Percentiles rank a stretch among this genome's conserved stretches.
Evolutionary conservation across 768 basidiomycete species (phyloP).

Genomic region (Russula ochroleuca): DNA sequence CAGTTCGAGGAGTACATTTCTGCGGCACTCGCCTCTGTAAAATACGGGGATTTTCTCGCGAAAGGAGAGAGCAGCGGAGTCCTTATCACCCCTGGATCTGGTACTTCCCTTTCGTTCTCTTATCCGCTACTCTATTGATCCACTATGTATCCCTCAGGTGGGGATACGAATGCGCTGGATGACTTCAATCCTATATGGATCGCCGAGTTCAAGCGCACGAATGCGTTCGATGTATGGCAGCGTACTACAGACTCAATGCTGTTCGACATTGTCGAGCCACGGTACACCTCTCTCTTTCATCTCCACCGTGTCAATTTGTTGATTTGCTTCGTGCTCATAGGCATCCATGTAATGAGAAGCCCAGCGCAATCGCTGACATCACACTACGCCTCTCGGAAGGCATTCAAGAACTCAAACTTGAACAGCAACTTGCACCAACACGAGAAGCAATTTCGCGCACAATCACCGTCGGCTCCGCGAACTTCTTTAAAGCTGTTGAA

Average conservation of each 20-base stretch:
- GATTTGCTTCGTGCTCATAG: slow-evolving; percentile 37
- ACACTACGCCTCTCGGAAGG: slow-evolving; percentile 90
- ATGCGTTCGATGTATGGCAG: slow-evolving; percentile 89
- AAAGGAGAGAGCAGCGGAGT: slow-evolving; percentile 62
- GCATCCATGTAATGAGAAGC: slow-evolving; percentile 91
- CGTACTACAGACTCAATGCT: slow-evolving; percentile 83
- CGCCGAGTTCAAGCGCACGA: slow-evolving; percentile 79
- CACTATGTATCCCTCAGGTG: slow-evolving; percentile 35
- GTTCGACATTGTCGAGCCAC: slow-evolving; percentile 93
- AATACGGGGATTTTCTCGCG: slow-evolving; percentile 80
- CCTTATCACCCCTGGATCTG: slow-evolving; percentile 63
- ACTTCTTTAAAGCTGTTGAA: slow-evolving; percentile 86
- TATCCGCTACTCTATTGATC: neutral
- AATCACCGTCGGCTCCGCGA: slow-evolving; percentile 65
- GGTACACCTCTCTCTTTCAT: slow-evolving; percentile 44
- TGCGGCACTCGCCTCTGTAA: slow-evolving; percentile 80
- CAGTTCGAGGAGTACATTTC: slow-evolving; percentile 94
- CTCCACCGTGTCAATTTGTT: neutral
- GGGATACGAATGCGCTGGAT: slow-evolving; percentile 54
- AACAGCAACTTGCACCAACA: slow-evolving; percentile 90
- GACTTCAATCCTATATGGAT: slow-evolving; percentile 92
- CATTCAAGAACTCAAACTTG: slow-evolving; percentile 87
- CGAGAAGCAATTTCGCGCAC: slow-evolving; percentile 84
- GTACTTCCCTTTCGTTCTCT: slow-evolving; percentile 28
- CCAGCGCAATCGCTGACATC: slow-evolving; percentile 85